Evolutionary conservation across 306 rosid genomes (phyloP), one percentile per base, ranked within the genome.

Genomic region (Corylus americana): DNA sequence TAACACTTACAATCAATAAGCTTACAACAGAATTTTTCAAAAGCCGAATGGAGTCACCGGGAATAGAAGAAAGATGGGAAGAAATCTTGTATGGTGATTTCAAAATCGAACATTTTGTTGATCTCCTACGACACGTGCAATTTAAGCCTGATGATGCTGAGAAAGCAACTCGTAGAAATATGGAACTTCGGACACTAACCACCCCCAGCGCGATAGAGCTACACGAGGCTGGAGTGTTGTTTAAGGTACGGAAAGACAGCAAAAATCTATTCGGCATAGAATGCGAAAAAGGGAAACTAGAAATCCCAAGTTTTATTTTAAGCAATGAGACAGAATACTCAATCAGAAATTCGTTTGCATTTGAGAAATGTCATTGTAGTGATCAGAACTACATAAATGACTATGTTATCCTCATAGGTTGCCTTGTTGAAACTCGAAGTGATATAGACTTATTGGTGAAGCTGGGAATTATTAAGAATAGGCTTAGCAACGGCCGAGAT

Each of bases 381-480:
- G 25, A 22, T 22, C 45, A 82, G 51, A 17, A 55, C 12, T 11
- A 53, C 48, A 12, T 85, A 0, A 53, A 13, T n/a, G 82, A 86
- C 42, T 86, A 85, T 48, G 7, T 78, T 1, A 55, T 57, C 55
- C 7, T 86, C 2, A 37, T 81, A 48, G 62, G 74, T 48, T 47
- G 71, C 55, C 78, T 86, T 2, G 74, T 80, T 31, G 35, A 17
- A 71, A 77, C 66, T 70, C 2, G 20, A 70, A 5, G 20, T 10
- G 87, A 86, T 53, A 63, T 83, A 27, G 79, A 77, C 3, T 80
- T 86, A 79, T 81, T 86, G 35, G 74, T 63, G 0, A 51, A 80
- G 54, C 25, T 70, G 12, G 81, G 78, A 8, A 80, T 86, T 63
- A 49, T 83, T 67, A 81, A 83, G 29, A 75, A 45, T 22, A 8